Percentiles rank a stretch among this genome's conserved stretches.
These are phyloP conservation scores for Diaporthe australafricana DNA, from an alignment of 2,329 filamentous ascomycete genomes.

Conservation along the genomic window DNA sequence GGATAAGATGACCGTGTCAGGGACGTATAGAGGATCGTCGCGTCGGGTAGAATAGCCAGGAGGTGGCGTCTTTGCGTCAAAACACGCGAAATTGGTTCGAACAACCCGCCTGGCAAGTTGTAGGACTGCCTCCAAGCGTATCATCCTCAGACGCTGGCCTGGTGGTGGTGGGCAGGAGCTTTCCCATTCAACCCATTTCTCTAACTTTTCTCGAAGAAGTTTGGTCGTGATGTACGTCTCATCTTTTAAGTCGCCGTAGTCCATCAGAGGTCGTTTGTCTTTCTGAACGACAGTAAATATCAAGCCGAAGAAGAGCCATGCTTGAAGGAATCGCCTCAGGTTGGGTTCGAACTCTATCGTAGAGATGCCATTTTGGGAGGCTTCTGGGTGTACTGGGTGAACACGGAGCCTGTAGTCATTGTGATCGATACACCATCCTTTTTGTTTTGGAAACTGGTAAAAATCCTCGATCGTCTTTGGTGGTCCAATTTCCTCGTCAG, in stretches of 20 bases:
- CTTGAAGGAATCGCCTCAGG: background rate
- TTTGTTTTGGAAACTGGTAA: background rate
- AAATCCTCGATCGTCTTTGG: background rate
- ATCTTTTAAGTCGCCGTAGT: background rate
- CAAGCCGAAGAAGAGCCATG: background rate
- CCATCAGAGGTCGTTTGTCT: background rate
- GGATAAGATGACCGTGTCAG: background rate
- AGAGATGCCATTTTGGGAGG: background rate
- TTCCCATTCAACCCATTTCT: background rate
- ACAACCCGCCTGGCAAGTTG: conserved; percentile 1
- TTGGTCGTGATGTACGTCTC: background rate
- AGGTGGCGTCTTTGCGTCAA: background rate
- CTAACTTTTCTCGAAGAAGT: background rate
- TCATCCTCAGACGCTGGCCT: background rate
- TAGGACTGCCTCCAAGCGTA: background rate
- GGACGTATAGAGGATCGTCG: background rate
- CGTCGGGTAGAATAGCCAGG: background rate
- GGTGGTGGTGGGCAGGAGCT: background rate
- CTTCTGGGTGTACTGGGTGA: background rate
- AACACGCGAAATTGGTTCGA: background rate
- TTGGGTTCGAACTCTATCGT: background rate
- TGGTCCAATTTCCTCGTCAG: background rate
- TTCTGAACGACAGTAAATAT: background rate
- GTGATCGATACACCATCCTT: background rate
- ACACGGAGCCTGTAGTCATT: background rate